A percentile compares a stretch with the other conserved stretches of the same genome.
Evolutionary conservation across 345 rosid genomes (phyloP).

Genomic region (Hypericum androsaemum): DNA sequence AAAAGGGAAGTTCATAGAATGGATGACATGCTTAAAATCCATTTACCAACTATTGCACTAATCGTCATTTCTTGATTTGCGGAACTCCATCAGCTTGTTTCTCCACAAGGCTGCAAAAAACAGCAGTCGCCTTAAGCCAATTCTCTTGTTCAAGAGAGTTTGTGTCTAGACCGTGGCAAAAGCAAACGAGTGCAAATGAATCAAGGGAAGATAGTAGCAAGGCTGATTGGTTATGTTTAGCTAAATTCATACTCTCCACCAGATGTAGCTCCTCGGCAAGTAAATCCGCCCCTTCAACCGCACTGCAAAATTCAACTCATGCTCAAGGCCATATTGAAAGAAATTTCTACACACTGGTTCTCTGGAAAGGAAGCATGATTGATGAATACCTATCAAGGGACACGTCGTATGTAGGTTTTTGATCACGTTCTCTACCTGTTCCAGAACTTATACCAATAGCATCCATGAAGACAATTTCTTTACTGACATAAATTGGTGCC

Average conservation of each 20-base stretch:
- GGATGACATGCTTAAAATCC: background rate
- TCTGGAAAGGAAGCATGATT: conserved; percentile 5
- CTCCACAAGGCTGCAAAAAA: conserved; percentile 59
- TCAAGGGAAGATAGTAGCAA: no score
- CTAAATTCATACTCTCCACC: conserved; percentile 56
- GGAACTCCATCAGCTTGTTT: conserved; percentile 59
- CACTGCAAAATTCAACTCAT: conserved; percentile 37
- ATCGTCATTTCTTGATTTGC: conserved; percentile 28
- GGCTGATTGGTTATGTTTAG: conserved; percentile 12
- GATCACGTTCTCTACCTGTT: conserved; percentile 32
- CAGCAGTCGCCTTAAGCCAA: conserved; percentile 1
- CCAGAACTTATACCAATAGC: conserved; percentile 73
- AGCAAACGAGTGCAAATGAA: background rate
- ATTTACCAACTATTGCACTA: conserved; percentile 12
- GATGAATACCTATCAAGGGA: conserved; percentile 57
- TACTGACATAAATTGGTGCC: conserved; percentile 84
- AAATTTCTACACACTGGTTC: conserved; percentile 3
- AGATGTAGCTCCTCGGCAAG: conserved; percentile 62
- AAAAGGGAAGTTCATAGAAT: no score
- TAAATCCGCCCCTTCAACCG: conserved; percentile 65
- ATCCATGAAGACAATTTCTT: conserved; percentile 63
- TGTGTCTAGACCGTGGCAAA: background rate
- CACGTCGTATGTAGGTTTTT: conserved; percentile 58
- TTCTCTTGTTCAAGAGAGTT: background rate
- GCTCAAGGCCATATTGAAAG: conserved; percentile 17